Conservation (phyloP, 1,139 yeast genomes). For the Geotrichum histeridarum region DNA sequence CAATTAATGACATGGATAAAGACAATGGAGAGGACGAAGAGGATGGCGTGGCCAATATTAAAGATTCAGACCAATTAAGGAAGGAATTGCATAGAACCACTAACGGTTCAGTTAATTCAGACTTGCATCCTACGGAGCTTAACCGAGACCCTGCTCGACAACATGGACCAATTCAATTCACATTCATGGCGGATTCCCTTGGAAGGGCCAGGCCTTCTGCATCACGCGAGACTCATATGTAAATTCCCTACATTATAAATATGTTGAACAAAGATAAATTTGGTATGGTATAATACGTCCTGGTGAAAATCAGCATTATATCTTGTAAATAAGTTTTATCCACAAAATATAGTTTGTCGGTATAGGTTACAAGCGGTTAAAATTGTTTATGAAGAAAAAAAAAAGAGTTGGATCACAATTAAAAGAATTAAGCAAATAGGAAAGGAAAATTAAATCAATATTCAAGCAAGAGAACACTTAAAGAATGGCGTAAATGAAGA, state of each 20-base stretch:
- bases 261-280: background rate
- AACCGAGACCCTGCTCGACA: no score
- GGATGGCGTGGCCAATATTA: no score
- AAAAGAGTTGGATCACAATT: background rate
- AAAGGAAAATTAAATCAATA: background rate
- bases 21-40: background rate
- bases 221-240: conserved; percentile 15
- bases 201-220: conserved; percentile 18
- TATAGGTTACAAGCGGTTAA: no score
- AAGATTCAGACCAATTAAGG: no score
- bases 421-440: background rate
- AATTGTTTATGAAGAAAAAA: background rate
- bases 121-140: no score
- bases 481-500: background rate
- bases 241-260: background rate
- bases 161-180: no score
- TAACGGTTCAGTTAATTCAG: no score
- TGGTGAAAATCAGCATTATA: no score
- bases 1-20: background rate
- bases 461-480: background rate
- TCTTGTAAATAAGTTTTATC: no score
- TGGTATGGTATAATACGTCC: background rate
- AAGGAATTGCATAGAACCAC: no score
- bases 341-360: no score
- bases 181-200: conserved; percentile 10